A percentile compares a stretch with the other conserved stretches of the same genome.
These are phyloP conservation scores for Lepidium africanum DNA, from an alignment of 345 rosid genomes.

Conservation along the genomic window DNA sequence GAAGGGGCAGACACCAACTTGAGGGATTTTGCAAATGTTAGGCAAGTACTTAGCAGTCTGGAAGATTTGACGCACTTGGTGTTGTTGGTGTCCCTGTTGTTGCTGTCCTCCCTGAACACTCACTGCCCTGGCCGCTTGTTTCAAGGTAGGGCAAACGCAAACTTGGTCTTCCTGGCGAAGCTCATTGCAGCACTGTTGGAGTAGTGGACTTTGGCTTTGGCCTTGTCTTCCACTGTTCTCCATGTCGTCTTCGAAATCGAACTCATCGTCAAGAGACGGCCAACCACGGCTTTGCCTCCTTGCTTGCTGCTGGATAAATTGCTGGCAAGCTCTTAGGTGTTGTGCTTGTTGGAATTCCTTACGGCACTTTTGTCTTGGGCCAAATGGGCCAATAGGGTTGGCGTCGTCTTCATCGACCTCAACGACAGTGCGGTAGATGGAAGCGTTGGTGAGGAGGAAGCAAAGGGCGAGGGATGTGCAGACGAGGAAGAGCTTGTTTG, in stretches of 20 bases:
- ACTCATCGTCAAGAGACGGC: not conserved
- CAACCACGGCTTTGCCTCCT: not conserved
- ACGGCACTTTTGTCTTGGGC: not conserved
- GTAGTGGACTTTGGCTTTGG: not conserved
- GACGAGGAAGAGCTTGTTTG: constrained; percentile 23
- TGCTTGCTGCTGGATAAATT: not conserved
- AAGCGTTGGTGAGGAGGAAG: constrained; percentile 27
- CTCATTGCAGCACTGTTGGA: constrained; percentile 20
- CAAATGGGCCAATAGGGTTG: not conserved
- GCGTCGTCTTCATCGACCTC: constrained; percentile 22
- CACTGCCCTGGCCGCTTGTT: not conserved
- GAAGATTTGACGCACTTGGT: not conserved
- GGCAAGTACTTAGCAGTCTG: constrained; percentile 12
- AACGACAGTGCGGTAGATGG: constrained; percentile 29
- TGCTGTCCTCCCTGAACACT: not conserved
- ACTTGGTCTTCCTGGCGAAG: not conserved
- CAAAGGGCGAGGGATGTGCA: constrained; percentile 17
- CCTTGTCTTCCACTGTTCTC: not conserved
- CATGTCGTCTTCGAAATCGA: constrained; percentile 11
- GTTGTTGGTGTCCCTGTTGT: not conserved
- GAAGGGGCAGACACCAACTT: constrained; percentile 18
- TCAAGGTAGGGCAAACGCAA: constrained; percentile 23
- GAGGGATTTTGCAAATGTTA: not conserved
- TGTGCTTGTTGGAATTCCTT: constrained; percentile 14
- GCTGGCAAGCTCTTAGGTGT: constrained; percentile 8